Base-by-base conservation (phyloP, 1,284 basidiomycete genomes). In the Rhodotorula sp. region DNA sequence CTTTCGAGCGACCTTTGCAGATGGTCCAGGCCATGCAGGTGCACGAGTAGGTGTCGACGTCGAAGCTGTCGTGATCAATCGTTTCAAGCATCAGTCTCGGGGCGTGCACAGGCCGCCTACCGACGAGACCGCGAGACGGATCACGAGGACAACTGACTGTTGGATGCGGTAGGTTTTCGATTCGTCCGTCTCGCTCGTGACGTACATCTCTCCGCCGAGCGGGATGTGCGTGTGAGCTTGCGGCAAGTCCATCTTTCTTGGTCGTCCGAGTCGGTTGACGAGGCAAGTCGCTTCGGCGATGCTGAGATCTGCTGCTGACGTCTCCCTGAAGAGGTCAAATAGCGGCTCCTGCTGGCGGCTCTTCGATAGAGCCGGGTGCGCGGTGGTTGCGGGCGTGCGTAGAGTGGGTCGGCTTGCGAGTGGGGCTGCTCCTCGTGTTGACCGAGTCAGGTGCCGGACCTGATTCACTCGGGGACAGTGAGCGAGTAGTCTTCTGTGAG, bases 31-130 rank as follows among this genome's bases (percentile, higher is more conserved):
- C 77, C 0, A 77, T 76, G 60, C 81, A 82, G 10, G 70, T 74
- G 70, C 81, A 82, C 20, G 85, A 85, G 75, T 86, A 88, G 20
- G 66, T 78, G 86, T 86, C 74, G 84, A 84, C 70, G 79, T 80
- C 24, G 84, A 54, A 30, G 26, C 66, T 67, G 60, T 8, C 1
- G 8, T 5, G 30, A 15, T 12, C 1, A 1, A 14, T n/a, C n/a
- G n/a, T 12, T 42, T 12, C 37, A 12, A 12, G 8, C 10, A 42
- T 42, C 37, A 18, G 26, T 5, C 37, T 17, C 15, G 5, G 45
- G 14, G 29, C 3, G 10, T 2, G n/a, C 10, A 8, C 30, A 29
- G n/a, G 22, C 10, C 29, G 6, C 46, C 10, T 5, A 3, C 2
- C 22, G 57, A 6, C 10, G 37, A 20, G 8, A 30, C 6, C 26